Base-by-base conservation (phyloP, 495 filamentous ascomycete species). In the Trypethelium eluteriae region DNA sequence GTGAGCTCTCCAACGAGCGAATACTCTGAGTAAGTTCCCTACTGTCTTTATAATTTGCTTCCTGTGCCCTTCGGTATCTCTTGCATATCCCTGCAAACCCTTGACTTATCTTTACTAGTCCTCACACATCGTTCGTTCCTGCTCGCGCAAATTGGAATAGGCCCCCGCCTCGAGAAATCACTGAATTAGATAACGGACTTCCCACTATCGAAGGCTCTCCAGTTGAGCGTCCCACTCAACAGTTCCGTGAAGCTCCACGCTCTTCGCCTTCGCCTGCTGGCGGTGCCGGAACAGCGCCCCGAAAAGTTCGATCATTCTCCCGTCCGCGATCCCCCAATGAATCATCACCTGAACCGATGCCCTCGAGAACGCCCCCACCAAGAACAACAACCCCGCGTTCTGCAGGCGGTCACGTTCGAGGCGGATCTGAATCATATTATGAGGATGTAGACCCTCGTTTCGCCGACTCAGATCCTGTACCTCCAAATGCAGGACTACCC, bases 371-470 rank as follows among this genome's bases (percentile, higher is more conserved):
- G 5, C 64, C 44, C 44, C 69, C 59, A 53, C 41, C 74, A 49
- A 35, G 62, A 62, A 72, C 64, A 25, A 68, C 75, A 77, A 83
- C 76, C 74, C 72, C 56, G 11, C 53, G 53, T 59, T 59, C 53
- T 7, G 53, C 53, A 34, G 53, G 53, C 36, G 53, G 53, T 59
- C 53, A 59, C 14, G 32, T 36, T 59, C 75, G 83, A 62, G 74
- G 73, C 18, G 76, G 73, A 36, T 81, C 83, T 10, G 80, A 81
- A 56, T 76, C 83, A 66, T 97, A 97, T 77, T 96, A 93, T 74
- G 94, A 98, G 82, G 94, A 97, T 74, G 88, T 94, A 25, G 92
- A 95, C 66, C 94, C 94, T 34, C 88, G 88, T 49, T 98, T 97
- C 74, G 89, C 79, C 59, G 81, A 81, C 67, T 74, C 76, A 61